Percentiles rank a stretch among this genome's conserved stretches.
phyloP scores from a whole-genome alignment of 2,329 filamentous ascomycete genomes.

The Aspergillus clavatus region DNA sequence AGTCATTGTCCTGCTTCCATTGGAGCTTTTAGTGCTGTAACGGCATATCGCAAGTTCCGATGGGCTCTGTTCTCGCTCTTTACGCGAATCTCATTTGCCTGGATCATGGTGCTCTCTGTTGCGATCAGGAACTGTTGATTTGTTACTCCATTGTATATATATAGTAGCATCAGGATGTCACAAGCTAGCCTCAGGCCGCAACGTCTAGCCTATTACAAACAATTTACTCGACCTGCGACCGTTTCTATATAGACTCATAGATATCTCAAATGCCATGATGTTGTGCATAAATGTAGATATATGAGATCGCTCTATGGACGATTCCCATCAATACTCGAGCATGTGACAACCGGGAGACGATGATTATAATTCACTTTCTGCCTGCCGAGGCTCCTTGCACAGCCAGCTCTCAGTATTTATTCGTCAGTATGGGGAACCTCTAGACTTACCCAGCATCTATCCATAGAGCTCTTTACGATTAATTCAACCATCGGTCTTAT shows the following conservation, averaged over 20 bases:
- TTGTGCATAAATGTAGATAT: not conserved
- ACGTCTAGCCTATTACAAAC: not conserved
- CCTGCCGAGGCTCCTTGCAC: not conserved
- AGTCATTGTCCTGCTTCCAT: not conserved
- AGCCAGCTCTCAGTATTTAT: not conserved
- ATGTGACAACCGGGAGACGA: not conserved
- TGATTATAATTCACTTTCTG: not conserved
- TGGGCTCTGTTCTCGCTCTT: no score
- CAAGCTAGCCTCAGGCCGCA: not conserved
- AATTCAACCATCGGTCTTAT: no score
- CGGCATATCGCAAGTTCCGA: no score
- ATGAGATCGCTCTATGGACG: not conserved
- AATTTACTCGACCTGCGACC: not conserved
- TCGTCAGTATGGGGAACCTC: no score
- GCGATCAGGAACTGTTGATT: not conserved
- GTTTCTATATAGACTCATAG: not conserved
- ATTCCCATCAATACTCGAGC: not conserved
- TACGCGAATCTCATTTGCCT: no score
- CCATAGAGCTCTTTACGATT: no score
- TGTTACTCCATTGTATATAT: not conserved
- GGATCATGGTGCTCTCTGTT: no score
- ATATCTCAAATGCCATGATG: not conserved
- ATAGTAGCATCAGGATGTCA: not conserved
- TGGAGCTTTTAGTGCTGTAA: not conserved
- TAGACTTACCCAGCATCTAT: no score